A percentile compares a stretch with the other conserved stretches of the same genome.
Conservation (phyloP, 1,284 basidiomycete species). For the Cryptococcus maquisensis region DNA sequence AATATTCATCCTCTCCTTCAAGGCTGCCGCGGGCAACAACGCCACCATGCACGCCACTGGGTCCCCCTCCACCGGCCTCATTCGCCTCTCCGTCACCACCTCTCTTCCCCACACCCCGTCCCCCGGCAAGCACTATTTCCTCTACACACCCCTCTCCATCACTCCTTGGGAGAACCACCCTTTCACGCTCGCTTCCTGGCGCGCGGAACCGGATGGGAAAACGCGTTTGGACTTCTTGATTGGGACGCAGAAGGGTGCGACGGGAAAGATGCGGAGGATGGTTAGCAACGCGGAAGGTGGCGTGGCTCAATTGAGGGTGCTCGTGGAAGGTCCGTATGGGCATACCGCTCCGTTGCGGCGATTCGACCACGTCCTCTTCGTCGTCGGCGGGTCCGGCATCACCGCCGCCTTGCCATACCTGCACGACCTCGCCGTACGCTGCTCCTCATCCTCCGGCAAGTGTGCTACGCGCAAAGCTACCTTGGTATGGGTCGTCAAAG, state of each 20-base stretch:
- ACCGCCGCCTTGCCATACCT: slow-evolving; percentile 31
- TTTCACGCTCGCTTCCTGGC: slow-evolving; percentile 28
- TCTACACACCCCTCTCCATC: slow-evolving; percentile 23
- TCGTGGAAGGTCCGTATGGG: slow-evolving; percentile 40
- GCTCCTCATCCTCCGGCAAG: background rate
- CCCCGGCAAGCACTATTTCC: slow-evolving; percentile 31
- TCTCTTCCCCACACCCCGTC: slow-evolving; percentile 14
- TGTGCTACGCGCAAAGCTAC: slow-evolving; percentile 8
- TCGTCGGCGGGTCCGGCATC: slow-evolving; percentile 34
- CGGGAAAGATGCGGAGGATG: slow-evolving; percentile 11
- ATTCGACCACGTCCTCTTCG: slow-evolving; percentile 24
- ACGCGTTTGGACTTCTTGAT: slow-evolving; percentile 27
- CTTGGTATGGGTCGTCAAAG: slow-evolving; percentile 27
- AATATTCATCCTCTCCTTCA: slow-evolving; percentile 20
- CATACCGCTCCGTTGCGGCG: slow-evolving; percentile 13
- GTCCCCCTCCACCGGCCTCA: slow-evolving; percentile 14
- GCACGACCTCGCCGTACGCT: slow-evolving; percentile 5
- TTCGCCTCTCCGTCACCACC: slow-evolving; percentile 25
- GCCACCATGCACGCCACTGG: slow-evolving; percentile 13
- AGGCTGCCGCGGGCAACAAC: slow-evolving; percentile 12
- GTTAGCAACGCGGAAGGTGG: background rate
- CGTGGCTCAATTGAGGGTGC: slow-evolving; percentile 6
- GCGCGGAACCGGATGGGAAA: background rate
- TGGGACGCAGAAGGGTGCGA: slow-evolving; percentile 22
- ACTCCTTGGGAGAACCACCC: slow-evolving; percentile 36